Conservation (phyloP, 1,284 basidiomycete species). For the Tylopilus sp. region DNA sequence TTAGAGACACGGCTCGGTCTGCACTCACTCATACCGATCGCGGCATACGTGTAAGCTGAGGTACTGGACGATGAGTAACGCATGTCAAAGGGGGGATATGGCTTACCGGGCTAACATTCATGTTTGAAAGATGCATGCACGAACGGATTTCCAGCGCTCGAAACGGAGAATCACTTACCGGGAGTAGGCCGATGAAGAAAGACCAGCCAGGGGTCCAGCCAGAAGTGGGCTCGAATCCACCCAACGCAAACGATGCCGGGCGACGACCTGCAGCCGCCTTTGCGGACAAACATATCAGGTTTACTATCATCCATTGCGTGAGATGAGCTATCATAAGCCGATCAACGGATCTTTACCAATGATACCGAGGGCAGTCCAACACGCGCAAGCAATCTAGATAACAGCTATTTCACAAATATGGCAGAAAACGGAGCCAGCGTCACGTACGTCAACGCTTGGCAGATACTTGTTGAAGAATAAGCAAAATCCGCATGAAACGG, state of each 20-base stretch:
- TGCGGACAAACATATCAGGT: conserved; percentile 44
- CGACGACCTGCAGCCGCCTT: conserved; percentile 48
- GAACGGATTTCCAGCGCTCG: background rate
- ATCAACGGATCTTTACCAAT: conserved; percentile 34
- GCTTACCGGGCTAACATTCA: conserved; percentile 36
- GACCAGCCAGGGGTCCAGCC: conserved; percentile 58
- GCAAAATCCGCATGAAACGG: conserved; percentile 42
- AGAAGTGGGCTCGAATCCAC: conserved; percentile 48
- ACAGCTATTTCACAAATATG: background rate
- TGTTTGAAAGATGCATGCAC: background rate
- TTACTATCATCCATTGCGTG: conserved; percentile 34
- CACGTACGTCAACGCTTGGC: conserved; percentile 47
- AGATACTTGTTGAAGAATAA: conserved; percentile 46
- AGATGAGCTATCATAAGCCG: background rate
- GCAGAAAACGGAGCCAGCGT: background rate
- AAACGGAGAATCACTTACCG: conserved; percentile 35
- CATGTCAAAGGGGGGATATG: background rate
- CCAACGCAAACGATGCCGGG: conserved; percentile 45
- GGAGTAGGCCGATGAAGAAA: conserved; percentile 54
- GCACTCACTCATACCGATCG: conserved; percentile 50
- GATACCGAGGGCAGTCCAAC: conserved; percentile 51
- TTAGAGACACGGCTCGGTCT: background rate
- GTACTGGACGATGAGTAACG: conserved; percentile 1
- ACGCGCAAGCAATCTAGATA: conserved; percentile 45
- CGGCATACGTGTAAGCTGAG: conserved; percentile 48